A percentile compares a stretch with the other conserved stretches of the same genome.
Conservation (phyloP, 768 basidiomycete genomes). For the Trametes cinnabarina region DNA sequence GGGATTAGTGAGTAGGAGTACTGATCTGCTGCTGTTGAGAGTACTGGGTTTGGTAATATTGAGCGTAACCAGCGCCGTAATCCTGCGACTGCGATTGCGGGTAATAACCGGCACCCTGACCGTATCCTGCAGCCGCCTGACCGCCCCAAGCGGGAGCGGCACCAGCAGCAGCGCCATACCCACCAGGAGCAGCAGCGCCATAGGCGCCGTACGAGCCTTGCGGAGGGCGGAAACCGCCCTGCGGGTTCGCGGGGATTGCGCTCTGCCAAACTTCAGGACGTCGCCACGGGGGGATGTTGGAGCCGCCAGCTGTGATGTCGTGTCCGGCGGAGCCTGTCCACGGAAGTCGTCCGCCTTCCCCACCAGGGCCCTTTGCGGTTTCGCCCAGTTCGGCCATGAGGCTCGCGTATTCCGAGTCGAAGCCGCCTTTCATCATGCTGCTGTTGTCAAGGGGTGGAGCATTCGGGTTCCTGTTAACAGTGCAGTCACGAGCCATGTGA, state of each 20-base stretch:
- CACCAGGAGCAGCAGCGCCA: slow-evolving; percentile 18
- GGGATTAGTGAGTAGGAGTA: slow-evolving; percentile 37
- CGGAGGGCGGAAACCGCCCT: slow-evolving; percentile 24
- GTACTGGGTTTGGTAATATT: slow-evolving; percentile 89
- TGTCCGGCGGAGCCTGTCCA: slow-evolving; percentile 68
- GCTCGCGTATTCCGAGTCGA: slow-evolving; percentile 97
- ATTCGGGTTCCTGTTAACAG: slow-evolving; percentile 88
- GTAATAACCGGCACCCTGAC: slow-evolving; percentile 33
- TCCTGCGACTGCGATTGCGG: slow-evolving; percentile 58
- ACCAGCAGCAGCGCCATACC: slow-evolving; percentile 9
- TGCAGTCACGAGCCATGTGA: slow-evolving; percentile 98
- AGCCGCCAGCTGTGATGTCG: slow-evolving; percentile 57
- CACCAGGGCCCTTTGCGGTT: slow-evolving; percentile 53
- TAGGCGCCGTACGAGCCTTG: slow-evolving; percentile 18
- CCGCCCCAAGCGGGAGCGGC: slow-evolving; percentile 15
- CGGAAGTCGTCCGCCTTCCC: slow-evolving; percentile 52
- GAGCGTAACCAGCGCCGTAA: slow-evolving; percentile 74
- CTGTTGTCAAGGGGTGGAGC: slow-evolving; percentile 48
- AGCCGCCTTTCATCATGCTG: slow-evolving; percentile 63
- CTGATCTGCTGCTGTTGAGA: slow-evolving; percentile 71
- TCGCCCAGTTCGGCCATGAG: slow-evolving; percentile 99
- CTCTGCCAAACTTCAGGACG: slow-evolving; percentile 86
- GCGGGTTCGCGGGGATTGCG: slow-evolving; percentile 37
- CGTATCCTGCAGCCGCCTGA: slow-evolving; percentile 38
- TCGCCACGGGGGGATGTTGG: slow-evolving; percentile 88